phyloP scores from a whole-genome alignment of 139 green algal genomes.

The Coelastrella sp. region DNA sequence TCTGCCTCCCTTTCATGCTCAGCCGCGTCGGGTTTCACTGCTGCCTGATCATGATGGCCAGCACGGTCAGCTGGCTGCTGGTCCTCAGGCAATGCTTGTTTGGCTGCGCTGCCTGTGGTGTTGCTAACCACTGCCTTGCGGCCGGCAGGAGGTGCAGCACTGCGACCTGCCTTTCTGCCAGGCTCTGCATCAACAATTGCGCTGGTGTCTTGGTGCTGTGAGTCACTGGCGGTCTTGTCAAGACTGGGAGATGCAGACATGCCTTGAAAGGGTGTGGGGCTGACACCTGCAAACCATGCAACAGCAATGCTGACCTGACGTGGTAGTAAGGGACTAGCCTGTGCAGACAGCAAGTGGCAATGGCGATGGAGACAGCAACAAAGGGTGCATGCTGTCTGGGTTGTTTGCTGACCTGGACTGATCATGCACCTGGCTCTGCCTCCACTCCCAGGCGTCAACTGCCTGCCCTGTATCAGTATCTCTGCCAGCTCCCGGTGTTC shows the following conservation, averaged over 20 bases:
- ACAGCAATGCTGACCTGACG: too few species aligned
- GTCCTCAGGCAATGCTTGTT: background rate
- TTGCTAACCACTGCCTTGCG: background rate
- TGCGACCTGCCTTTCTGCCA: background rate
- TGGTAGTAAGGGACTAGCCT: too few species aligned
- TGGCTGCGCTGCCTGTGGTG: background rate
- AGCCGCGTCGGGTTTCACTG: background rate
- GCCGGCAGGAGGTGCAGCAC: background rate
- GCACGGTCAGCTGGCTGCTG: background rate
- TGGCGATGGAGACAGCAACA: background rate
- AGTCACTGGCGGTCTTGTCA: background rate
- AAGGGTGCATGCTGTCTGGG: too few species aligned
- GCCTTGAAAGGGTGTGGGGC: background rate
- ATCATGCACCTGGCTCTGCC: background rate
- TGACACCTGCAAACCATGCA: background rate
- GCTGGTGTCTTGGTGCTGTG: background rate
- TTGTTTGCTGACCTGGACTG: background rate
- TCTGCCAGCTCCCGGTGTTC: background rate
- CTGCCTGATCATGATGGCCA: background rate
- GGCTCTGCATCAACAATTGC: background rate
- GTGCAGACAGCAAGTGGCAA: background rate
- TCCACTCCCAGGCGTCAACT: constrained; percentile 13
- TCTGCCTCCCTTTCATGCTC: background rate
- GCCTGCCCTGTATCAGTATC: background rate
- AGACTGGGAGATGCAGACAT: background rate